Evolutionary conservation across 148 eudicot species (phyloP).

Genomic region (Cornus suecica): DNA sequence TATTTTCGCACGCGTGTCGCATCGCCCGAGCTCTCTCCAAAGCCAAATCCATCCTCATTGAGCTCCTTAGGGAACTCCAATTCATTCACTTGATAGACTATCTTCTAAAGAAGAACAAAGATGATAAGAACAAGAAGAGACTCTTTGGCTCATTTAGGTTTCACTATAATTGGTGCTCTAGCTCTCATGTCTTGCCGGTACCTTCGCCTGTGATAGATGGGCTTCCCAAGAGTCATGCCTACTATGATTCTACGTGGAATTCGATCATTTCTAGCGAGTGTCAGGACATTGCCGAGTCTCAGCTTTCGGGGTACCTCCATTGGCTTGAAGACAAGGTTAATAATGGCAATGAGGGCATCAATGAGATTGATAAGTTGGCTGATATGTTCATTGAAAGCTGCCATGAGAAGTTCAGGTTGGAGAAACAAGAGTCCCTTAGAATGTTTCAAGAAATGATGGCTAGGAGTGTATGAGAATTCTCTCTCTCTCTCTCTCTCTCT

Average conservation of each 20-base stretch:
- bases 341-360: slow-evolving; percentile 16
- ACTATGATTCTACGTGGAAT: slow-evolving; percentile 83
- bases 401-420: slow-evolving; percentile 95
- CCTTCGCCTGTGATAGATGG: slow-evolving; percentile 35
- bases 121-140: slow-evolving; percentile 49
- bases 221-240: slow-evolving; percentile 18
- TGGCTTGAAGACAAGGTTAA: slow-evolving; percentile 77
- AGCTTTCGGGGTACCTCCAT: slow-evolving; percentile 81
- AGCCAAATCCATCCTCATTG: slow-evolving; percentile 65
- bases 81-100: slow-evolving; percentile 30
- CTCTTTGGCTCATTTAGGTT: slow-evolving; percentile 81
- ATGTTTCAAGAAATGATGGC: slow-evolving; percentile 96
- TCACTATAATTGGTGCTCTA: slow-evolving; percentile 84
- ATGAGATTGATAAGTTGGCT: slow-evolving; percentile 85
- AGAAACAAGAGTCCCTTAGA: slow-evolving; percentile 87
- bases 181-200: slow-evolving; percentile 64
- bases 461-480: slow-evolving; percentile 54
- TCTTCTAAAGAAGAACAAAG: slow-evolving; percentile 31
- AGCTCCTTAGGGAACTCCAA: slow-evolving; percentile 46
- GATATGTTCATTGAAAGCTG: slow-evolving; percentile 83
- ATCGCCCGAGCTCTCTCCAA: slow-evolving; percentile 54
- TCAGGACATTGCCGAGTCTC: slow-evolving; percentile 17
- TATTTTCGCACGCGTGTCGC: slow-evolving; percentile 62
- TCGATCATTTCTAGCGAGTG: slow-evolving; percentile 30
- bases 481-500: not conserved